Base-by-base conservation (phyloP, 2,329 filamentous ascomycete species). In the Stagonosporopsis cucurbitacearum region DNA sequence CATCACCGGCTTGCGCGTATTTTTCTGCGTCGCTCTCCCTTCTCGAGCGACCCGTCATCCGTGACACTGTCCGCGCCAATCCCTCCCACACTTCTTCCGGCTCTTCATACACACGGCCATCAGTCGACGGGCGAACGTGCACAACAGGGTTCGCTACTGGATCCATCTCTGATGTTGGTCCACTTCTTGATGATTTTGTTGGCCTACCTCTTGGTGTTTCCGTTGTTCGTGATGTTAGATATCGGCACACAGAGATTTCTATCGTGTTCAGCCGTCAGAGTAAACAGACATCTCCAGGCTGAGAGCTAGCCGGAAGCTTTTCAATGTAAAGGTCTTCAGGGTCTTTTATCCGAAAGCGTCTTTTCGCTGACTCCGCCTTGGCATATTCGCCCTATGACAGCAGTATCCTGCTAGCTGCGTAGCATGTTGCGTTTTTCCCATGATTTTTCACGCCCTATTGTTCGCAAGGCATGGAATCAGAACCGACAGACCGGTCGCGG, bases 61-160 rank as follows among this genome's bases (percentile, higher is more conserved):
- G 64, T 4, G 65, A 67, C 2, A 68, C 59, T 0, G 66, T 64
- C 20, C 59, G 56, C 7, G 56, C 52, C 11, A 67, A n/a, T 19
- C 52, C 54, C 30, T 60, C 52, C 62, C 58, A 64, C 20, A 71
- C 54, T 23, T 64, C 60, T 44, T 64, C 63, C n/a, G 57, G 58
- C 46, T 55, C 23, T 58, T 49, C 15, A 36, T 30, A 40, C 33
- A 46, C 11, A 44, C 50, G 35, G 57, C 56, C 42, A 33, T 54
- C 19, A 33, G 35, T 45, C 2, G 67, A 60, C 46, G 66, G 58
- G 22, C 68, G 69, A 43, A 67, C 37, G 28, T 68, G 64, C 13
- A 68, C 68, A 2, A 59, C 59, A 23, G 70, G 63, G 12, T 70
- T 71, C 19, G 69, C 60, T 30, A 59, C 57, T 28, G 66, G 61